Evolutionary conservation across 345 rosid species (phyloP), one percentile per base, ranked within the genome.

Genomic region (Trapa incisa): DNA sequence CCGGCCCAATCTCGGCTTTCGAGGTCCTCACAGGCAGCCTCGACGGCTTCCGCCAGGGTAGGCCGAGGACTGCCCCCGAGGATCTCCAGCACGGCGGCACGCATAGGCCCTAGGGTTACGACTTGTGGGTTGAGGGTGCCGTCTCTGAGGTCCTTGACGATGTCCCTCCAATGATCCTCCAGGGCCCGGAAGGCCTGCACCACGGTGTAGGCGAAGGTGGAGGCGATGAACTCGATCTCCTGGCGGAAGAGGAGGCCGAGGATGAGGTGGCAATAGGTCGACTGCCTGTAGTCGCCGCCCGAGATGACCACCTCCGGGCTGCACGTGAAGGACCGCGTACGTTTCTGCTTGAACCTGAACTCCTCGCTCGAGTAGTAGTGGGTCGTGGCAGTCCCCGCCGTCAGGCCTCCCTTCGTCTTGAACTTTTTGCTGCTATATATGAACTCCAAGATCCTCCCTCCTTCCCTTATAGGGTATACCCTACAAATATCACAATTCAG

Each of bases 281-380:
- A 78, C 69, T 93, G 97, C 63, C 72, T 75, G 79, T 87, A 87
- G 71, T 93, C 97, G 39, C 95, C 94, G 42, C 88, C 80, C 0
- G 86, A 80, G 67, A 93, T 85, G 45, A 93, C 94, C 66, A 85
- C 92, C 64, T 74, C 78, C 3, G 98, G 97, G 70, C 98, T 93
- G 72, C 96, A 87, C 64, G 94, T 87, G 80, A 87, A 93, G 1
- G 85, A 79, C 66, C 83, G 85, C 0, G 89, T 93, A 22, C 75
- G 79, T 70, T 81, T 82, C 71, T 93, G 97, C 78, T 90, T 93
- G 68, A 81, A 84, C 71, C 75, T 84, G 76, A 88, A 93, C 77
- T 93, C 97, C 79, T 93, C 83, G 67, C 97, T 93, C n/a, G 84
- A 80, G 60, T 81, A 93, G 73, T 83, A 88, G 61, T 93, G 98